phyloP scores from a whole-genome alignment of 495 filamentous ascomycete genomes.

The Talaromyces adpressus region DNA sequence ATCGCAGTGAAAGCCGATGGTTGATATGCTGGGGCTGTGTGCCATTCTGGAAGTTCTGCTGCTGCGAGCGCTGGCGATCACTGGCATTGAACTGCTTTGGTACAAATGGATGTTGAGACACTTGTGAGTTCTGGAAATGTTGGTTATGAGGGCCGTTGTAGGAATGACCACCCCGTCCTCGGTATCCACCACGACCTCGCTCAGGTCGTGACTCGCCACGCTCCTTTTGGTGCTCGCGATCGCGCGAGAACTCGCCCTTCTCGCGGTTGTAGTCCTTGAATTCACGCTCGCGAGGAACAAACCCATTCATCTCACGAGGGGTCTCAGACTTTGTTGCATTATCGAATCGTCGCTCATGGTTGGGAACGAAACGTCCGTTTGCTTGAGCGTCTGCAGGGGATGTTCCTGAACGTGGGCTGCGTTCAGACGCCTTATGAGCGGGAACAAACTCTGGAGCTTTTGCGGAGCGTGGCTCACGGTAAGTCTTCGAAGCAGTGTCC shows the following conservation, averaged over 20 bases:
- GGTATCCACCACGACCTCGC: slow-evolving; percentile 46
- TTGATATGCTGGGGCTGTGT: slow-evolving; percentile 20
- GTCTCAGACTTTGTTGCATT: slow-evolving; percentile 34
- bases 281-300: slow-evolving; percentile 8
- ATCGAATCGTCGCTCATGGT: slow-evolving; percentile 30
- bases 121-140: slow-evolving; percentile 42
- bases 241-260: slow-evolving; percentile 16
- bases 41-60: slow-evolving; percentile 22
- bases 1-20: slow-evolving; percentile 37
- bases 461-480: slow-evolving; percentile 29
- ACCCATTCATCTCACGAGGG: slow-evolving; percentile 19
- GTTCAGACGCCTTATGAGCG: slow-evolving; percentile 21
- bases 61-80: slow-evolving; percentile 35
- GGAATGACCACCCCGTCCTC: slow-evolving; percentile 42
- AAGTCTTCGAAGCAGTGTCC: slow-evolving; percentile 16
- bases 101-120: slow-evolving; percentile 33
- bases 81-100: slow-evolving; percentile 33
- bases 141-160: slow-evolving; percentile 33
- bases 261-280: slow-evolving; percentile 4
- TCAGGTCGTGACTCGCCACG: slow-evolving; percentile 43
- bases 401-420: slow-evolving; percentile 21
- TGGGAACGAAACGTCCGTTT: slow-evolving; percentile 20
- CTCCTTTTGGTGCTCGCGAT: slow-evolving; percentile 36
- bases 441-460: slow-evolving; percentile 24
- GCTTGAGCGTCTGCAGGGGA: slow-evolving; percentile 29